These are phyloP conservation scores for Ceratocystis alfenasii DNA, from an alignment of 2,329 filamentous ascomycete genomes.

Conservation along the genomic window DNA sequence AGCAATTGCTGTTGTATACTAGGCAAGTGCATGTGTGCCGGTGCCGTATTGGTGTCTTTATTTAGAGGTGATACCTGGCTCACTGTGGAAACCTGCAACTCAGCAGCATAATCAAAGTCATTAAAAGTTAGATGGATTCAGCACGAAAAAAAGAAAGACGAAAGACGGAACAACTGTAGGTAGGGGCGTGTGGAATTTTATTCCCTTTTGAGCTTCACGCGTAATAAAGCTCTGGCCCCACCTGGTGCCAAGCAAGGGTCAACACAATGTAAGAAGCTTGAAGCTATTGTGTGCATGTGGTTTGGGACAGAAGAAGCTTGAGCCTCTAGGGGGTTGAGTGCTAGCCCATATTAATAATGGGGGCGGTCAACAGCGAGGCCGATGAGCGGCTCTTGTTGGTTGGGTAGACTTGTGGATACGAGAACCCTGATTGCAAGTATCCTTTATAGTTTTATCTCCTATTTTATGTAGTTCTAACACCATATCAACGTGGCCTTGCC, in stretches of 20 bases:
- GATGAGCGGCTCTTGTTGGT: background rate
- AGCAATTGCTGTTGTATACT: background rate
- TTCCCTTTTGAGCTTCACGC: background rate
- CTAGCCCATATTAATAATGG: background rate
- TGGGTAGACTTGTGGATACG: background rate
- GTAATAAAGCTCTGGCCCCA: slow-evolving; percentile 11
- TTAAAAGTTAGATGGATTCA: background rate
- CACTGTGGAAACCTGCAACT: background rate
- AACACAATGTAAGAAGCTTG: slow-evolving; percentile 6
- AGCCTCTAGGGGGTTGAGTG: background rate
- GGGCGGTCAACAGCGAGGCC: background rate
- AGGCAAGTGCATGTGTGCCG: background rate
- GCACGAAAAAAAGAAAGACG: background rate
- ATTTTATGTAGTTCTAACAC: background rate
- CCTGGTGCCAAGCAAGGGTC: slow-evolving; percentile 4
- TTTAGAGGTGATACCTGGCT: background rate
- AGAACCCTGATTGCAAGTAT: background rate
- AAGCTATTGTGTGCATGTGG: background rate
- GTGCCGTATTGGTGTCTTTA: background rate
- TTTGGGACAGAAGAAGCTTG: background rate
- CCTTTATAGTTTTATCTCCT: background rate
- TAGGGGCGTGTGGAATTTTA: background rate
- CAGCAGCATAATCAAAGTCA: background rate
- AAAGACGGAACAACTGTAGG: background rate
- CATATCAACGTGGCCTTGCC: background rate